Conservation (phyloP, 805 yeast genomes). For the Yarrowia bubula region DNA sequence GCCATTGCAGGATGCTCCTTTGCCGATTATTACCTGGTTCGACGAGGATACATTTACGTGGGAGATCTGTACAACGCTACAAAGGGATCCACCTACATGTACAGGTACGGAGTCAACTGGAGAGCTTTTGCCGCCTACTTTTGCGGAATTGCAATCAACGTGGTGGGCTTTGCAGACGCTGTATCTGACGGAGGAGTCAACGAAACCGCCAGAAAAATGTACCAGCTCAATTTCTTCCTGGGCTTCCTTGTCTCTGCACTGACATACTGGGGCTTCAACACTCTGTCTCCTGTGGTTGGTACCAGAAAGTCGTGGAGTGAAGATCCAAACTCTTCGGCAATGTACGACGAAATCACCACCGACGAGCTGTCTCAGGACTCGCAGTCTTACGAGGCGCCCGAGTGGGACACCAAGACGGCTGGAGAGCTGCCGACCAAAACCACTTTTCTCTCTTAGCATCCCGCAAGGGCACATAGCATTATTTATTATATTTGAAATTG, state of each 20-base stretch:
- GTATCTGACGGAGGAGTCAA: constrained; percentile 65
- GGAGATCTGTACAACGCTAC: constrained; percentile 60
- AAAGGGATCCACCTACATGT: constrained; percentile 54
- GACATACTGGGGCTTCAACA: constrained; percentile 53
- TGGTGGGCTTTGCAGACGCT: constrained; percentile 82
- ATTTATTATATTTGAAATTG: too few species aligned
- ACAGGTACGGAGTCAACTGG: constrained; percentile 73
- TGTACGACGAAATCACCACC: constrained; percentile 1
- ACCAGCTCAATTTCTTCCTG: constrained; percentile 69
- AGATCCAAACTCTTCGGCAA: constrained; percentile 19
- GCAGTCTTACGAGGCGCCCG: background rate
- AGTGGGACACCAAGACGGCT: background rate
- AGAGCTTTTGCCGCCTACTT: constrained; percentile 78
- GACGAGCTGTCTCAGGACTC: constrained; percentile 13
- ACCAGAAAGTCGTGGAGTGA: background rate
- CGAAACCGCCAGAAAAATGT: constrained; percentile 74
- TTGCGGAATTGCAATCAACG: constrained; percentile 76
- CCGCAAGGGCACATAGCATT: background rate
- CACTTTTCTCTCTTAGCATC: background rate
- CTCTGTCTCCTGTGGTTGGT: constrained; percentile 30
- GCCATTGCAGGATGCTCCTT: constrained; percentile 71
- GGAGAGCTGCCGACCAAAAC: background rate
- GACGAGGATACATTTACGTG: constrained; percentile 67
- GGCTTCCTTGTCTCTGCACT: constrained; percentile 64
- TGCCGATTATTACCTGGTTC: constrained; percentile 66